Evolutionary conservation across 2,329 filamentous ascomycete species (phyloP).

Genomic region (Xylaria sp.): DNA sequence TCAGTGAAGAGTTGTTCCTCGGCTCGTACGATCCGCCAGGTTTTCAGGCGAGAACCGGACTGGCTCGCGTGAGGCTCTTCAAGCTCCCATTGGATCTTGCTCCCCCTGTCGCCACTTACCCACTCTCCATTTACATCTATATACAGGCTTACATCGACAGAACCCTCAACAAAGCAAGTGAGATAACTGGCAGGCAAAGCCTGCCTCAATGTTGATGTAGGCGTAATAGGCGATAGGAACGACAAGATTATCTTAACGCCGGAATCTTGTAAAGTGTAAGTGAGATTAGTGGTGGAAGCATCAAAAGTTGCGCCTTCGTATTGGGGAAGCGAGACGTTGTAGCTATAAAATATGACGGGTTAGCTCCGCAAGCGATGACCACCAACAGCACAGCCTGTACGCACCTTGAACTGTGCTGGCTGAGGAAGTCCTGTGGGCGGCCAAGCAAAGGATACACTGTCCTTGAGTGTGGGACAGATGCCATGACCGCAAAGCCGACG

Average conservation of each 20-base stretch:
- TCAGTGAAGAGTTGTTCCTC: conserved; percentile 76
- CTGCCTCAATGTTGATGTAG: conserved; percentile 79
- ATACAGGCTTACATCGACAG: conserved; percentile 67
- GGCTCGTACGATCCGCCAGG: conserved; percentile 66
- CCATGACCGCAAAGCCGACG: conserved; percentile 58
- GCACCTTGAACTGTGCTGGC: conserved; percentile 29
- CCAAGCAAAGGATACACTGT: conserved; percentile 58
- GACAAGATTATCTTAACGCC: conserved; percentile 52
- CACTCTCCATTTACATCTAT: conserved; percentile 77
- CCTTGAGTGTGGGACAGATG: conserved; percentile 48
- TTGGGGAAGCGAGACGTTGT: conserved; percentile 48
- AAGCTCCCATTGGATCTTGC: conserved; percentile 72
- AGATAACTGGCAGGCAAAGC: conserved; percentile 83
- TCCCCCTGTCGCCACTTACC: conserved; percentile 77
- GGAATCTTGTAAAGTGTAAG: conserved; percentile 47
- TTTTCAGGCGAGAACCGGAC: conserved; percentile 57
- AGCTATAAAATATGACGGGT: conserved; percentile 35
- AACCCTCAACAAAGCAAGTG: conserved; percentile 71
- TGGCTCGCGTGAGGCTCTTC: conserved; percentile 48
- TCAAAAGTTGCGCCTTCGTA: conserved; percentile 55
- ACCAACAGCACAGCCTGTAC: neutral
- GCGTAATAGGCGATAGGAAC: conserved; percentile 78
- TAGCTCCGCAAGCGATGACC: neutral
- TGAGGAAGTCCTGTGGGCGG: conserved; percentile 56
- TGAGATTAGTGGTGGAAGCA: conserved; percentile 56